phyloP scores from a whole-genome alignment of 306 rosid species.

The Oemleria cerasiformis region DNA sequence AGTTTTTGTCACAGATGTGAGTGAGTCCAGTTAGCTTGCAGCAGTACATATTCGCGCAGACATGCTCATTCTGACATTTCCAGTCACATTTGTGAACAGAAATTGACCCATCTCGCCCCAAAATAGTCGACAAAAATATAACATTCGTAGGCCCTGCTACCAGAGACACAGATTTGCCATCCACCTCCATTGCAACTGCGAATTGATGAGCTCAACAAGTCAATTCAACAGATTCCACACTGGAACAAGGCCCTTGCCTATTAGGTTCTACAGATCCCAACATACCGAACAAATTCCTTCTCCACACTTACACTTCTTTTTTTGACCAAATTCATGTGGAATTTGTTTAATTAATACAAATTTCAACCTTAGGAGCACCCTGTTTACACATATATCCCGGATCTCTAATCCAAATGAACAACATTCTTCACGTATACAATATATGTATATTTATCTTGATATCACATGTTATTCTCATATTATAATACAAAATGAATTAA shows the following conservation, averaged over 20 bases:
- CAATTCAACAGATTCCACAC: conserved; percentile 36
- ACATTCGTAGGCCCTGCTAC: conserved; percentile 77
- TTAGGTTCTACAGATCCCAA: conserved; percentile 56
- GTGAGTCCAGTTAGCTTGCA: conserved; percentile 93
- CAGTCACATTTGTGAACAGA: conserved; percentile 89
- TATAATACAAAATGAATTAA: background rate
- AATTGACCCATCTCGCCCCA: conserved; percentile 66
- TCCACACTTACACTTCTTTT: background rate
- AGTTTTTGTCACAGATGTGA: conserved; percentile 98
- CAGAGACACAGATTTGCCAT: conserved; percentile 67
- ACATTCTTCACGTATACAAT: background rate
- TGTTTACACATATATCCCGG: background rate
- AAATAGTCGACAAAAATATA: conserved; percentile 83
- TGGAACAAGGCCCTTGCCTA: conserved; percentile 40
- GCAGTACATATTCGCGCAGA: conserved; percentile 89
- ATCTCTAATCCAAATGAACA: background rate
- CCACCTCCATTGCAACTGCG: conserved; percentile 69
- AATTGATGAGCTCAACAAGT: conserved; percentile 43
- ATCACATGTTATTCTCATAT: background rate
- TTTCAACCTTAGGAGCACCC: background rate
- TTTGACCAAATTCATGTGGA: background rate
- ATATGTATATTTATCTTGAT: background rate
- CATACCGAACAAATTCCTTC: conserved; percentile 41
- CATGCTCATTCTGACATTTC: conserved; percentile 91
- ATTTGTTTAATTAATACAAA: background rate